A percentile compares a stretch with the other conserved stretches of the same genome.
phyloP scores from a whole-genome alignment of 2,329 filamentous ascomycete species.

The Arthrobotrys musiformis region DNA sequence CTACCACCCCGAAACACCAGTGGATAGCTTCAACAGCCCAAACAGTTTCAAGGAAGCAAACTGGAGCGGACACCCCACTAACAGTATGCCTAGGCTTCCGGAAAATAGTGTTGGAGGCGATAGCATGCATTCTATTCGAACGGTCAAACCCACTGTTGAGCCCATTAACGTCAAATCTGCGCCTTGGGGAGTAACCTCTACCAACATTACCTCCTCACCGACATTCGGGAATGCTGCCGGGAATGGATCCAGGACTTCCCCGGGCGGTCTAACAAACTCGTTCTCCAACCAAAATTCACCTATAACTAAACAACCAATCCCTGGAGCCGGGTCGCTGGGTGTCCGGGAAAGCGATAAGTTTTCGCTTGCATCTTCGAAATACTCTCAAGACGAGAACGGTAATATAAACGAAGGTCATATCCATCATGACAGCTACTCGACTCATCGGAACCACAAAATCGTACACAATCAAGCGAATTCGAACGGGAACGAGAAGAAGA shows the following conservation, averaged over 20 bases:
- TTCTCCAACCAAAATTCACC: slow-evolving; percentile 48
- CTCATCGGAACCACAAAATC: slow-evolving; percentile 20
- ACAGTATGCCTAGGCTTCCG: slow-evolving; percentile 24
- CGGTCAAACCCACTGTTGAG: slow-evolving; percentile 24
- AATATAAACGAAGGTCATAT: background rate
- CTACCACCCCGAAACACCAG: slow-evolving; percentile 52
- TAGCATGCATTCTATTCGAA: slow-evolving; percentile 24
- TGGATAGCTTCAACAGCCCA: slow-evolving; percentile 49
- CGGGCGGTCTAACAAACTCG: slow-evolving; percentile 33
- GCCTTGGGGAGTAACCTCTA: slow-evolving; percentile 50
- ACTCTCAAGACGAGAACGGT: slow-evolving; percentile 36
- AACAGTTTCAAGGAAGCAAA: slow-evolving; percentile 46
- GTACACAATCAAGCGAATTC: background rate
- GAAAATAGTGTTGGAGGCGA: slow-evolving; percentile 38
- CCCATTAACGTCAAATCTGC: slow-evolving; percentile 48
- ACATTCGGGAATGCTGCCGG: slow-evolving; percentile 30
- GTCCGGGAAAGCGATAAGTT: slow-evolving; percentile 16
- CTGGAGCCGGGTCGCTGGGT: background rate
- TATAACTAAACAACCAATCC: slow-evolving; percentile 2
- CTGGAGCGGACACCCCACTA: slow-evolving; percentile 4
- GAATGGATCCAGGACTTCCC: slow-evolving; percentile 30
- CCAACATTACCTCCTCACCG: slow-evolving; percentile 35
- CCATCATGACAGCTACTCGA: slow-evolving; percentile 1
- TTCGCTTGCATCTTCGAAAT: slow-evolving; percentile 33
- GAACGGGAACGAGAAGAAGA: slow-evolving; percentile 28